phyloP scores from a whole-genome alignment of 352 stramenopile genomes.

The Phytopythium litorale region DNA sequence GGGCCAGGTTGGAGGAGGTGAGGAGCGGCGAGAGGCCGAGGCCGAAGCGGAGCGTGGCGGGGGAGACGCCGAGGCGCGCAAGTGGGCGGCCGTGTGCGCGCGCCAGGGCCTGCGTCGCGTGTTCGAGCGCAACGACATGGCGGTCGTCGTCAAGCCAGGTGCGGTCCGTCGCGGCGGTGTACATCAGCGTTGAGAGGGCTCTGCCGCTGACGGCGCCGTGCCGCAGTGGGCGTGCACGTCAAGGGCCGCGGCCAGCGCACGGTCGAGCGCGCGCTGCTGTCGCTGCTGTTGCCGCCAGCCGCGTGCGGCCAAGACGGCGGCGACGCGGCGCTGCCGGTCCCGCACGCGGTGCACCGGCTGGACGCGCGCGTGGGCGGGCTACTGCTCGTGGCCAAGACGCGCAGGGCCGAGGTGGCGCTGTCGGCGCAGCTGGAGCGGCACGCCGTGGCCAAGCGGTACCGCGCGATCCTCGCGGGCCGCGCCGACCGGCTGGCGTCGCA shows the following conservation, averaged over 20 bases:
- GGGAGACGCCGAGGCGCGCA: background rate
- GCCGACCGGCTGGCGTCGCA: constrained; percentile 4
- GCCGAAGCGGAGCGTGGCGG: background rate
- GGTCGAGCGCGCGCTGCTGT: constrained; percentile 38
- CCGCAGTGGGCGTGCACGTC: constrained; percentile 47
- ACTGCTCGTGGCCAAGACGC: constrained; percentile 58
- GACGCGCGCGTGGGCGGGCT: constrained; percentile 58
- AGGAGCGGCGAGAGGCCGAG: background rate
- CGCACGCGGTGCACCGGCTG: constrained; percentile 54
- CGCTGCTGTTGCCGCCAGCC: constrained; percentile 21
- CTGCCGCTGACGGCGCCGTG: background rate
- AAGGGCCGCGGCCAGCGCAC: constrained; percentile 49
- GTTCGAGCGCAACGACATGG: constrained; percentile 40
- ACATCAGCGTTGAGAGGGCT: background rate
- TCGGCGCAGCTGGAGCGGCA: constrained; percentile 45
- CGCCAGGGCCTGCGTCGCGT: constrained; percentile 54
- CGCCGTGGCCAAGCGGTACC: constrained; percentile 44
- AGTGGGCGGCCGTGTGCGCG: constrained; percentile 36
- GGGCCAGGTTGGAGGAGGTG: background rate
- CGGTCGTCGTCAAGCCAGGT: constrained; percentile 56
- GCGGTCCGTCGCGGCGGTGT: background rate
- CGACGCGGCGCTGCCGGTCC: constrained; percentile 18
- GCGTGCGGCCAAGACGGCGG: background rate
- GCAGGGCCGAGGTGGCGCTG: constrained; percentile 35
- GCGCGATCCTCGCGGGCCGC: constrained; percentile 44